A percentile compares a stretch with the other conserved stretches of the same genome.
phyloP scores from a whole-genome alignment of 768 basidiomycete species.

The Nevesoporus exiguus region DNA sequence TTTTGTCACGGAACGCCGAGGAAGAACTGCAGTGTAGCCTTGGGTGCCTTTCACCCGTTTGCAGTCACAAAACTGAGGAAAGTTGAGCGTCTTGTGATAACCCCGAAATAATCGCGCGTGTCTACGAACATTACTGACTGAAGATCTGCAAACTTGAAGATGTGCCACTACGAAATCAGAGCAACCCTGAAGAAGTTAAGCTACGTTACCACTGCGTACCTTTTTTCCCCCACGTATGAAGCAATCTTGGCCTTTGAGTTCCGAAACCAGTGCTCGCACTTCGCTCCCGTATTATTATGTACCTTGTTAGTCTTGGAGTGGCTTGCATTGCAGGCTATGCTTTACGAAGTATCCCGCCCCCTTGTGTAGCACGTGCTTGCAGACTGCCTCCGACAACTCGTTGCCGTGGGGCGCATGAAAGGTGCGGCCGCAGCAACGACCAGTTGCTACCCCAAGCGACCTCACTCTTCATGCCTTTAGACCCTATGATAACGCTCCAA shows the following conservation, averaged over 20 bases:
- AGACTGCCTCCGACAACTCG: no score
- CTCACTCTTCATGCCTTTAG: no score
- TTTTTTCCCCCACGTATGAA: not conserved
- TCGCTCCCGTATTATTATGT: not conserved
- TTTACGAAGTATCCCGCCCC: not conserved
- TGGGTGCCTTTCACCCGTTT: slow-evolving; percentile 1
- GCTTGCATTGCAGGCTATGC: not conserved
- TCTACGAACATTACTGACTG: slow-evolving; percentile 5
- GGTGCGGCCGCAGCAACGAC: no score
- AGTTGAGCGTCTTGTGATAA: slow-evolving; percentile 11
- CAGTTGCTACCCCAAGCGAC: no score
- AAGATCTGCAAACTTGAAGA: slow-evolving; percentile 18
- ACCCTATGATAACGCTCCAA: not conserved
- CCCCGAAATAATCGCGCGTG: slow-evolving; percentile 5
- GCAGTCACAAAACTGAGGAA: not conserved
- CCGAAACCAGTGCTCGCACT: not conserved
- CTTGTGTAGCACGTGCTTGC: no score
- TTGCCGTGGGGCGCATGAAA: no score
- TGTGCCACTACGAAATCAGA: slow-evolving; percentile 20
- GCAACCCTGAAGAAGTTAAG: slow-evolving; percentile 34
- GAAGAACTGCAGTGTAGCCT: not conserved
- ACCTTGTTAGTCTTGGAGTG: not conserved
- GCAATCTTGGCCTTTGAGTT: not conserved
- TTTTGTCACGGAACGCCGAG: not conserved
- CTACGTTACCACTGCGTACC: slow-evolving; percentile 21